Evolutionary conservation across 495 filamentous ascomycete genomes (phyloP), one percentile per base, ranked within the genome.

Genomic region (Thozetella sp.): DNA sequence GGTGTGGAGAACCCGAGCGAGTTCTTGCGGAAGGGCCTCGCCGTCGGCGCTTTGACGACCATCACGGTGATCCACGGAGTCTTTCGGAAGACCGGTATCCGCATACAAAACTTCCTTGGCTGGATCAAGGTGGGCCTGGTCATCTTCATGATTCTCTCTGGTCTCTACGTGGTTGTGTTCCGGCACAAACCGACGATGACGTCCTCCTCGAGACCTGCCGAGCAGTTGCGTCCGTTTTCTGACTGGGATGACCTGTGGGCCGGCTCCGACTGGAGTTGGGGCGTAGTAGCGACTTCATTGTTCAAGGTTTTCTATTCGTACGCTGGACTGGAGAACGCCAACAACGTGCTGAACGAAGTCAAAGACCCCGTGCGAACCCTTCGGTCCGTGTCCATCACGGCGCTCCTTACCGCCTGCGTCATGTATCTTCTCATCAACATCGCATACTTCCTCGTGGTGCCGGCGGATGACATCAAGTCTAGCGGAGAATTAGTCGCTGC

Each of bases 221-320:
- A 22, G 22, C 34, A 17, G 17, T 24, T 65, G 30, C 6, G 30
- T 6, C 10, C 24, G 10, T 66, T 55, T 27, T 56, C 63, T 22
- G 60, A 64, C 27, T 78, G 76, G 72, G 67, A 77, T 24, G 67
- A 63, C 6, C 56, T 84, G 1, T 84, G 80, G 78, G 73, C 82
- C 53, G 84, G 78, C 45, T 82, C 82, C 3, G 79, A 82, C 24
- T 85, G 82, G 83, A 79, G 75, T 58, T 81, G 80, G 68, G 79
- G 77, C 40, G 71, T 79, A 55, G 64, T 90, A 9, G 77, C 86
- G 24, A 88, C 88, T 0, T 80, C 88, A 0, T 63, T 93, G 1
- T 90, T 92, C 76, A 91, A 91, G 65, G 85, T 93, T 0, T 82
- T 87, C 22, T 91, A 90, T 55, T 87, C 90, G 1, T 93, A 90